Percentiles rank a stretch among this genome's conserved stretches.
phyloP scores from a whole-genome alignment of 768 basidiomycete genomes.

The Royoungia palumana region DNA sequence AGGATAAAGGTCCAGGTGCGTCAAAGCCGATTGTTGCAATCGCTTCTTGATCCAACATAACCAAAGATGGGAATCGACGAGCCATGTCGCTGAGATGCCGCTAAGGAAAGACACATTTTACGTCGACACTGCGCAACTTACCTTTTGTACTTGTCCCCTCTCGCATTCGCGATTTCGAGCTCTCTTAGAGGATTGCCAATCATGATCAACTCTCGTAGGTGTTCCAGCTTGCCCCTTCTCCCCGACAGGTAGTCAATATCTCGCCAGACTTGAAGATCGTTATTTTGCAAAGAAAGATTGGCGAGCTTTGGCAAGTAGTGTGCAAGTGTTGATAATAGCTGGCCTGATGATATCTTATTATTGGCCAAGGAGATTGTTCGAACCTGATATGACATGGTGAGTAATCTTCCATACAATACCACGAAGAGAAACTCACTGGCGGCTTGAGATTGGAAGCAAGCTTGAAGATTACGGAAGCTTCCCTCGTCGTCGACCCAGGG shows the following conservation, averaged over 20 bases:
- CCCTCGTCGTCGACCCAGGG: constrained; percentile 56
- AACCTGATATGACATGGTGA: constrained; percentile 39
- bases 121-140: constrained; percentile 31
- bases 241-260: constrained; percentile 67
- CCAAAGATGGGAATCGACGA: constrained; percentile 75
- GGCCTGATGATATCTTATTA: constrained; percentile 62
- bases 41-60: constrained; percentile 80
- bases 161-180: constrained; percentile 51
- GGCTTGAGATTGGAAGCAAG: constrained; percentile 77
- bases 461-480: constrained; percentile 86
- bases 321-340: constrained; percentile 56
- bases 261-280: constrained; percentile 63
- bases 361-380: constrained; percentile 84
- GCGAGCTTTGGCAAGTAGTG: constrained; percentile 77
- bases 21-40: constrained; percentile 79
- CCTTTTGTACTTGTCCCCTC: constrained; percentile 67
- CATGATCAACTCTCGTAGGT: constrained; percentile 70
- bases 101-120: constrained; percentile 1
- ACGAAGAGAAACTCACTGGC: constrained; percentile 42
- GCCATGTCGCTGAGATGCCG: constrained; percentile 63
- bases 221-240: constrained; percentile 52
- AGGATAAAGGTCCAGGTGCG: constrained; percentile 52
- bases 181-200: constrained; percentile 75
- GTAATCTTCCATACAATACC: background rate
- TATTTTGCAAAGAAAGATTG: constrained; percentile 79